Base-by-base conservation (phyloP, 768 basidiomycete genomes). In the Auricularia heimuer region DNA sequence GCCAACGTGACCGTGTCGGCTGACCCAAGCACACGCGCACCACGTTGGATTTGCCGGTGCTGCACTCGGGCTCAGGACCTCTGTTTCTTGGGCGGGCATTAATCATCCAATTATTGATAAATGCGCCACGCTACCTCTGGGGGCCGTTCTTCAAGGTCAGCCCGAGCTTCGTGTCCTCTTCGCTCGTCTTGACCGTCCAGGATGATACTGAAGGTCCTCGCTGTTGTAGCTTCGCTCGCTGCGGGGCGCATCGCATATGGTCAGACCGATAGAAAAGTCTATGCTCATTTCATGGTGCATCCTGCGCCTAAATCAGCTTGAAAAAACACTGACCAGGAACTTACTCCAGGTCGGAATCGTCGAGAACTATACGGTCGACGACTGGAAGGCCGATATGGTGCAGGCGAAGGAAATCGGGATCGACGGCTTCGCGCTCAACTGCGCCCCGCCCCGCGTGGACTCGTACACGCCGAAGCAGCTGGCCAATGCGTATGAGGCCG, bases 381-480 rank as follows among this genome's bases (percentile, higher is more conserved):
- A 60, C 56, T 60, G 56, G 56, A 60, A 60, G 56, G 24, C 24
- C 6, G 56, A 60, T 18, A 60, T 60, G 56, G 24, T 34, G 14
- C 16, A 60, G 33, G 56, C 56, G 8, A 60, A 60, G 29, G 56
- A 14, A 14, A 60, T 60, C 24, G 56, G 56, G 8, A 60, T 60
- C 24, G 56, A 60, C 56, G 56, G 56, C 34, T 60, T 60, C 56
- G 56, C 56, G 34, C 56, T 60, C 29, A 60, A 60, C 56, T 60
- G 56, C 34, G 56, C 56, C 14, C 56, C 56, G 21, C 56, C 56
- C 16, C 56, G 56, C 29, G 56, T 60, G 56, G 56, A 60, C 56
- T 60, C 56, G 34, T 60, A 60, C 56, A 60, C 56, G 6, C 56
- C 56, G 18, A 24, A 60, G 16, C 56, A 60, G 34, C 56, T 60